Conservation (phyloP, 495 filamentous ascomycete species). For the Trichocladium antarcticum region DNA sequence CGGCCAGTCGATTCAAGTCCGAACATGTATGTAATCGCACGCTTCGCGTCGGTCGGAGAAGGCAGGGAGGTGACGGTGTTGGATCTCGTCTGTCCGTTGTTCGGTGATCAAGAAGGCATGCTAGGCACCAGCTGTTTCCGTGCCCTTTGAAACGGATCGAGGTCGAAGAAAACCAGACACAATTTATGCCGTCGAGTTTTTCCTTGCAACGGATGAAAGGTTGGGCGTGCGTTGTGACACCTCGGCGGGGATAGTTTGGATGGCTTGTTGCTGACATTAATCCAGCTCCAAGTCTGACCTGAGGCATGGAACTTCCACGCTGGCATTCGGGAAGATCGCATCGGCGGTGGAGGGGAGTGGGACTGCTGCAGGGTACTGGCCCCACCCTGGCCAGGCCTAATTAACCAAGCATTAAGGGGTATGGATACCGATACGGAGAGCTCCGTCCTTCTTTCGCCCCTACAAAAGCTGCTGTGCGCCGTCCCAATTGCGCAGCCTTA, state of each 20-base stretch:
- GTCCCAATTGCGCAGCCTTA: conserved; percentile 3
- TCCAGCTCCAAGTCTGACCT: too few species aligned
- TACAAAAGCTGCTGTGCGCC: background rate
- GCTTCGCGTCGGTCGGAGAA: background rate
- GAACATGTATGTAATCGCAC: background rate
- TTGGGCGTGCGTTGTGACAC: too few species aligned
- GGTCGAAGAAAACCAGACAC: too few species aligned
- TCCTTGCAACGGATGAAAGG: background rate
- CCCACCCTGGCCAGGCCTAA: conserved; percentile 1
- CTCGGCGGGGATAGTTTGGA: too few species aligned
- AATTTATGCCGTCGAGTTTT: background rate
- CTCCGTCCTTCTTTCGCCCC: too few species aligned
- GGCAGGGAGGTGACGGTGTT: background rate
- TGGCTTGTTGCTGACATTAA: too few species aligned
- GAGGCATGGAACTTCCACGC: conserved; percentile 31
- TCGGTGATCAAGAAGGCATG: conserved; percentile 3
- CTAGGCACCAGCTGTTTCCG: background rate
- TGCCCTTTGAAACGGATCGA: too few species aligned
- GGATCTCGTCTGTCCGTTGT: background rate
- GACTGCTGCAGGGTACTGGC: conserved; percentile 8
- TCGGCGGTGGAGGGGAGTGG: background rate
- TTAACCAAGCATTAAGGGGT: background rate
- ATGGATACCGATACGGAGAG: too few species aligned
- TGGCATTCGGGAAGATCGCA: conserved; percentile 17
- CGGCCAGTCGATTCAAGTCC: background rate